Percentiles rank a stretch among this genome's conserved stretches.
These are phyloP conservation scores for Podila horticola DNA, from an alignment of 192 early-diverging fungal genomes.

Conservation along the genomic window DNA sequence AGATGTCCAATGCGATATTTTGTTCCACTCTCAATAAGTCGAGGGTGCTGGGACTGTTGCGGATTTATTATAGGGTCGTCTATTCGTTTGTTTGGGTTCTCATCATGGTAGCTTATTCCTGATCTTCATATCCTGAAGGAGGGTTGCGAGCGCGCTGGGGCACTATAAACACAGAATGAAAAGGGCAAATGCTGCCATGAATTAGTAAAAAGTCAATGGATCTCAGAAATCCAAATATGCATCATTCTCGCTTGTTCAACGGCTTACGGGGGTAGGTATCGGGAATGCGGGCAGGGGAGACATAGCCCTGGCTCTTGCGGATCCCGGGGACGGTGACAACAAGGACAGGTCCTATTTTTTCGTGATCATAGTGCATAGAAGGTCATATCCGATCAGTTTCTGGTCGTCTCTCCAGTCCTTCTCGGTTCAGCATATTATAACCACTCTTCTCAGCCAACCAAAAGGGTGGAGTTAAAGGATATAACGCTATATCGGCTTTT, in stretches of 20 bases:
- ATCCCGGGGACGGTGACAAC: constrained; percentile 36
- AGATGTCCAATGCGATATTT: too few species aligned
- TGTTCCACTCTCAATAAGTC: too few species aligned
- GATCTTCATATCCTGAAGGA: constrained; percentile 52
- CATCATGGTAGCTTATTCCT: not conserved
- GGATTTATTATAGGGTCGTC: not conserved
- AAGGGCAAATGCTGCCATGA: not conserved
- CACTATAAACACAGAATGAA: constrained; percentile 4
- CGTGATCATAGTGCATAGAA: not conserved
- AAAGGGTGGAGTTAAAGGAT: too few species aligned
- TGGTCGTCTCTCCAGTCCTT: too few species aligned
- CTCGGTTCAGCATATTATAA: too few species aligned
- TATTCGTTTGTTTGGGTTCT: not conserved
- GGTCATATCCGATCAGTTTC: not conserved
- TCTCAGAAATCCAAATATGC: too few species aligned
- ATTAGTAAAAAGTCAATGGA: not conserved
- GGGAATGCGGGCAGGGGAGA: constrained; percentile 41
- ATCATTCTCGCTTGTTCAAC: too few species aligned
- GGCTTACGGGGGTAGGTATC: constrained; percentile 45
- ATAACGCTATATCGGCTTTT: not conserved
- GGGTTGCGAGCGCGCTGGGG: constrained; percentile 49
- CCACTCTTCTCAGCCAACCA: too few species aligned
- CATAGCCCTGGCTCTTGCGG: constrained; percentile 41
- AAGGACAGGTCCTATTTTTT: constrained; percentile 28
- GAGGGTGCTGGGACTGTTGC: too few species aligned